phyloP scores from a whole-genome alignment of 768 basidiomycete genomes.

The Rhodotorula toruloides region DNA sequence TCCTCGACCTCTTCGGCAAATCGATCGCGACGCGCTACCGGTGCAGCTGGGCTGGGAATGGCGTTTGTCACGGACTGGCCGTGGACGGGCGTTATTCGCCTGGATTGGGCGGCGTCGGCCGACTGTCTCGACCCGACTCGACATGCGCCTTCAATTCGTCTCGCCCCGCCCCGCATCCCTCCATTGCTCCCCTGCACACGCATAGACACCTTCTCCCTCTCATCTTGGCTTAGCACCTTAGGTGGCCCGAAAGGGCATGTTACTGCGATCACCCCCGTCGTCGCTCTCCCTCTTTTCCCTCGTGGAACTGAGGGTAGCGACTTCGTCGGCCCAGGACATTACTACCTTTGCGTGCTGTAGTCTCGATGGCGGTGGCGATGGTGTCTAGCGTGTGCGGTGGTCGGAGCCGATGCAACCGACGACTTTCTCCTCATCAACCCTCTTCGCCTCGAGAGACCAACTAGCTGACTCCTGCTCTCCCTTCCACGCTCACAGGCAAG shows the following conservation, averaged over 20 bases:
- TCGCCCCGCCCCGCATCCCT: background rate
- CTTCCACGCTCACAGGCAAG: slow-evolving; percentile 60
- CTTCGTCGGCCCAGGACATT: too few species aligned
- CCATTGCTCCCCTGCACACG: background rate
- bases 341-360: too few species aligned
- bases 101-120: too few species aligned
- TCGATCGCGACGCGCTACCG: background rate
- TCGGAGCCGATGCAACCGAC: background rate
- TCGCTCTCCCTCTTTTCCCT: too few species aligned
- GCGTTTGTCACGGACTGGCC: too few species aligned
- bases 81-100: too few species aligned
- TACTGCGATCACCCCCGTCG: too few species aligned
- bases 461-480: slow-evolving; percentile 42
- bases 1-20: background rate
- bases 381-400: too few species aligned
- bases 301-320: background rate
- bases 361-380: too few species aligned
- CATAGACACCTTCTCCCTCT: background rate
- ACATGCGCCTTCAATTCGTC: background rate
- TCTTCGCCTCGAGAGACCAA: background rate
- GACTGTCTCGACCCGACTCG: too few species aligned
- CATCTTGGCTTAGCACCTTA: slow-evolving; percentile 31
- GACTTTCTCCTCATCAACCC: background rate
- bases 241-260: slow-evolving; percentile 41
- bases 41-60: too few species aligned